These are phyloP conservation scores for Entophlyctis luteolus DNA, from an alignment of 192 early-diverging fungal species.

Conservation along the genomic window DNA sequence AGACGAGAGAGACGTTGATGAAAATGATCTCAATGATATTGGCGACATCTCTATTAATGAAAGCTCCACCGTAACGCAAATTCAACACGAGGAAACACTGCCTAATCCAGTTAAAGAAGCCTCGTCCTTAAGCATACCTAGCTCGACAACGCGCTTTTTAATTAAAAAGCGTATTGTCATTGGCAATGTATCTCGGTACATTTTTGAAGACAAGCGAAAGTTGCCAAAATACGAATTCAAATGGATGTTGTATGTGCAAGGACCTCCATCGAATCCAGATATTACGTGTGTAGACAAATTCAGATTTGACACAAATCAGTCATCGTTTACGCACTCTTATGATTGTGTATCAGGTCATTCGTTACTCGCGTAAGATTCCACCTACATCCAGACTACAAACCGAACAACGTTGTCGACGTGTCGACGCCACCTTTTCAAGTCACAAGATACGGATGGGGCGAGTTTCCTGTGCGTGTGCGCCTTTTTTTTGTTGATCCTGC, in stretches of 20 bases:
- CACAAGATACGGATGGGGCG: conserved; percentile 91
- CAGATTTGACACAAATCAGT: neutral
- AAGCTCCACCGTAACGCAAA: neutral
- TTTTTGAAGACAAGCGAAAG: conserved; percentile 39
- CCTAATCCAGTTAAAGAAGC: neutral
- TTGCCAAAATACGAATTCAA: conserved; percentile 44
- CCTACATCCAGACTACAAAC: conserved; percentile 85
- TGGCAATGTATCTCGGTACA: conserved; percentile 37
- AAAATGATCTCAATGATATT: neutral
- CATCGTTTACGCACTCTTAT: neutral
- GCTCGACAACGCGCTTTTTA: conserved; percentile 61
- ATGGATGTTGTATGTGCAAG: conserved; percentile 90
- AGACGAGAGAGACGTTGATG: neutral
- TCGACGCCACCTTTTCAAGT: conserved; percentile 72
- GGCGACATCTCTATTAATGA: neutral
- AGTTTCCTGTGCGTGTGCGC: conserved; percentile 81
- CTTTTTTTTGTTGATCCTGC: conserved; percentile 72
- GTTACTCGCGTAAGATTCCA: conserved; percentile 77
- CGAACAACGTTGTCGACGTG: conserved; percentile 84
- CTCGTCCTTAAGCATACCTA: no score
- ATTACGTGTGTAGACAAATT: neutral
- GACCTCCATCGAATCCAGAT: conserved; percentile 39
- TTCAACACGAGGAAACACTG: neutral
- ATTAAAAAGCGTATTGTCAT: conserved; percentile 32
- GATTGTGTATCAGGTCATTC: conserved; percentile 54